These are phyloP conservation scores for Colletotrichum karsti DNA, from an alignment of 2,329 filamentous ascomycete genomes.

Conservation along the genomic window DNA sequence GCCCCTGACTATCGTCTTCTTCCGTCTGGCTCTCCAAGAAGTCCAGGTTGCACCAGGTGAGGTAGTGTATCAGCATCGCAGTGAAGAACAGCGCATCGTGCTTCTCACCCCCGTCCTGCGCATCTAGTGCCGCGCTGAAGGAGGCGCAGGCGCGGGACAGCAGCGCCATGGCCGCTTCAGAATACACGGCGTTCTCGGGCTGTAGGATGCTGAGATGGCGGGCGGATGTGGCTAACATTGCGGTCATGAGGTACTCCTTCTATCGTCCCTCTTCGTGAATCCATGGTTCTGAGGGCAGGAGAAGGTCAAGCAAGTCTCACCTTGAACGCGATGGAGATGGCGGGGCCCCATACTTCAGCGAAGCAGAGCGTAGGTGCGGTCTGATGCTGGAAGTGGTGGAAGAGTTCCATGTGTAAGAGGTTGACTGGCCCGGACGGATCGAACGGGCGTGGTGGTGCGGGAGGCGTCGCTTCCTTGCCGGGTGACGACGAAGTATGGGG, in stretches of 20 bases:
- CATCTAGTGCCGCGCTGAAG: constrained; percentile 33
- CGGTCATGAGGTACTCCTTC: constrained; percentile 38
- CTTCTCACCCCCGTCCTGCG: neutral
- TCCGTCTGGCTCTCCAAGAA: constrained; percentile 32
- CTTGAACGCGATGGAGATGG: constrained; percentile 37
- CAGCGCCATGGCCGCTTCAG: constrained; percentile 31
- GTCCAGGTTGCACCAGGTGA: constrained; percentile 38
- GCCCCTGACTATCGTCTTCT: neutral
- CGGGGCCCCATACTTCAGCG: constrained; percentile 35
- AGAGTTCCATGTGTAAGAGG: constrained; percentile 40
- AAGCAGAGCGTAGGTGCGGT: constrained; percentile 37
- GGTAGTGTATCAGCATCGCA: constrained; percentile 38
- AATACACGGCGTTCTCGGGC: constrained; percentile 29
- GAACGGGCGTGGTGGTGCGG: neutral
- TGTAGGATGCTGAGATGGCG: constrained; percentile 32
- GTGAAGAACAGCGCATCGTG: constrained; percentile 32
- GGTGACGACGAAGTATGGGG: constrained; percentile 1
- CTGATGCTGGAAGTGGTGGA: constrained; percentile 38
- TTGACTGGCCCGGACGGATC: constrained; percentile 30
- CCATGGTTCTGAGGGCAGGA: neutral
- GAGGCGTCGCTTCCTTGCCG: neutral
- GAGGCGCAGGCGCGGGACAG: constrained; percentile 33
- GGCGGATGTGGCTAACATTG: constrained; percentile 33
- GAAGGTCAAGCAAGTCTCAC: constrained; percentile 15
- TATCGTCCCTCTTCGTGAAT: constrained; percentile 3